Percentiles rank a stretch among this genome's conserved stretches.
Evolutionary conservation across 352 stramenopile genomes (phyloP).

Genomic region (Pythium pyrilobum): DNA sequence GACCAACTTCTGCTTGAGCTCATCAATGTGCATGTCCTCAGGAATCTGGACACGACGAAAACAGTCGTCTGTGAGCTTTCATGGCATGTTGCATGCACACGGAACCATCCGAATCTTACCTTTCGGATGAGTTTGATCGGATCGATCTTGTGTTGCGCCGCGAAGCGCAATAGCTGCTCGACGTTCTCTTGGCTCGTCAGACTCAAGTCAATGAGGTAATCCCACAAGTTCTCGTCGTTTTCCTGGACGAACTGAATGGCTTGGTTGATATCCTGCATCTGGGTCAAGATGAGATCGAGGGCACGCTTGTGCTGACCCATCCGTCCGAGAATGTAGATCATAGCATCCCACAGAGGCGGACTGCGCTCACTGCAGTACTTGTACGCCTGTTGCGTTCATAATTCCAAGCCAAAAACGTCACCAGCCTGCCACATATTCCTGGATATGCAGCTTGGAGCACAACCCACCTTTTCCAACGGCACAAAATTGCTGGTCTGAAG

Average conservation of each 20-base stretch:
- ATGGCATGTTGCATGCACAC: neutral
- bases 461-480: constrained; percentile 67
- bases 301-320: constrained; percentile 86
- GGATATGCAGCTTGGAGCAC: too few species aligned
- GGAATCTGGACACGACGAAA: constrained; percentile 44
- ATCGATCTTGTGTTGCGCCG: constrained; percentile 78
- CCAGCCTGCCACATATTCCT: neutral
- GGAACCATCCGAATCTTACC: constrained; percentile 21
- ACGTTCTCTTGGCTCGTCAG: constrained; percentile 74
- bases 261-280: constrained; percentile 75
- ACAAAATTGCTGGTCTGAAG: constrained; percentile 81
- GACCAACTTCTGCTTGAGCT: constrained; percentile 76
- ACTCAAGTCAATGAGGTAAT: constrained; percentile 80
- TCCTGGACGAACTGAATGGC: constrained; percentile 82
- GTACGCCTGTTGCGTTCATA: constrained; percentile 39
- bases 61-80: neutral
- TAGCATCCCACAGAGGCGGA: constrained; percentile 75
- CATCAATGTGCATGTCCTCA: constrained; percentile 75
- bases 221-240: constrained; percentile 70
- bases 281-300: constrained; percentile 77
- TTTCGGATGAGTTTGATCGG: constrained; percentile 82
- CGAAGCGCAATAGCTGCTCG: constrained; percentile 64
- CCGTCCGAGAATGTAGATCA: constrained; percentile 84
- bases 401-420: neutral
- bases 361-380: constrained; percentile 70